Percentiles rank a stretch among this genome's conserved stretches.
Evolutionary conservation across 1,139 yeast genomes (phyloP).

Genomic region (Komagataea norvegica): DNA sequence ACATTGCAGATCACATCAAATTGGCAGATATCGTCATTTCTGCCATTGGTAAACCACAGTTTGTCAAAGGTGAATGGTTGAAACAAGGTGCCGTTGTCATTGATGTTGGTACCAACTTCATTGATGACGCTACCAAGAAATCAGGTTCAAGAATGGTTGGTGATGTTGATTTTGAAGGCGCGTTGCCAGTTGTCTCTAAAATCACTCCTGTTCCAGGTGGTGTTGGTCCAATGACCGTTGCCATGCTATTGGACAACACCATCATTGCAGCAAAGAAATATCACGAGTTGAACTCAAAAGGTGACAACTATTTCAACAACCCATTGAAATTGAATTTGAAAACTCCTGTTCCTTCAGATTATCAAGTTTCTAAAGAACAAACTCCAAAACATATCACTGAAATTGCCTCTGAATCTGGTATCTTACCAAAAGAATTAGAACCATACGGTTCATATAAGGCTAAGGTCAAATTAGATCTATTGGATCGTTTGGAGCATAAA

Average conservation of each 20-base stretch:
- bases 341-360: slow-evolving; percentile 90
- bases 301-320: slow-evolving; percentile 28
- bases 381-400: slow-evolving; percentile 78
- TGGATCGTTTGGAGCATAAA: slow-evolving; percentile 66
- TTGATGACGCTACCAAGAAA: slow-evolving; percentile 70
- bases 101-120: slow-evolving; percentile 94
- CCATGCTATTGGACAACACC: slow-evolving; percentile 88
- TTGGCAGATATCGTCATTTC: slow-evolving; percentile 88
- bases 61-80: slow-evolving; percentile 86
- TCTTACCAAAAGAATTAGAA: slow-evolving; percentile 77
- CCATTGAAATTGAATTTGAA: slow-evolving; percentile 63
- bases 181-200: slow-evolving; percentile 59
- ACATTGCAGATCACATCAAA: slow-evolving; percentile 54
- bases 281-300: slow-evolving; percentile 24
- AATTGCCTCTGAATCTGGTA: slow-evolving; percentile 83
- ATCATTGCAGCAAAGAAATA: slow-evolving; percentile 67
- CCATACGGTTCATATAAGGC: slow-evolving; percentile 92
- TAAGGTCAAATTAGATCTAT: slow-evolving; percentile 71
- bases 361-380: slow-evolving; percentile 87
- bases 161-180: slow-evolving; percentile 79
- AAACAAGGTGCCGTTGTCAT: slow-evolving; percentile 81
- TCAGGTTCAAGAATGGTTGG: slow-evolving; percentile 88
- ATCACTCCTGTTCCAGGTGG: slow-evolving; percentile 99
- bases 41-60: slow-evolving; percentile 83
- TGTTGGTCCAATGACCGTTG: slow-evolving; percentile 99